A percentile compares a stretch with the other conserved stretches of the same genome.
Conservation (phyloP, 1,139 yeast genomes). For the Meyerozyma carpophila region DNA sequence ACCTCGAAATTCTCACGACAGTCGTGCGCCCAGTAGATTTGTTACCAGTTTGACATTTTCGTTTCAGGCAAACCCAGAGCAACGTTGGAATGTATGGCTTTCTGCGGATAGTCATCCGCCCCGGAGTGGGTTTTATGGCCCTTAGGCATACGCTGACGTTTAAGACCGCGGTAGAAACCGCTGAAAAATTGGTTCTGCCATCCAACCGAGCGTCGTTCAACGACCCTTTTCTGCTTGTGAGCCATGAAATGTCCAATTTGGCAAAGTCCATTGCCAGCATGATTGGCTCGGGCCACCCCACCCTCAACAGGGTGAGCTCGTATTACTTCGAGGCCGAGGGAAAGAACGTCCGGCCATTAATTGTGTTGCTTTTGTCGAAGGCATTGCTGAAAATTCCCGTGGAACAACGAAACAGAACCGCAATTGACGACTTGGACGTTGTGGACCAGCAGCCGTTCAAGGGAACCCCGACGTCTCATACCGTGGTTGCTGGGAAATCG, state of each 20-base stretch:
- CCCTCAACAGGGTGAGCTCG: slow-evolving; percentile 81
- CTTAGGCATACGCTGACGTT: slow-evolving; percentile 14
- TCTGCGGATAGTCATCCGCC: background rate
- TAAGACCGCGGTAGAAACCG: slow-evolving; percentile 65
- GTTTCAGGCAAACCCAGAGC: background rate
- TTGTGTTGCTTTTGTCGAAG: slow-evolving; percentile 77
- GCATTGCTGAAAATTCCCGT: slow-evolving; percentile 75
- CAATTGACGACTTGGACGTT: slow-evolving; percentile 58
- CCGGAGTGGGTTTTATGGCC: background rate
- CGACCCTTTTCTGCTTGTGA: slow-evolving; percentile 90
- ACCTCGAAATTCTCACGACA: background rate
- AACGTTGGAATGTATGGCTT: background rate
- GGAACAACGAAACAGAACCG: slow-evolving; percentile 59
- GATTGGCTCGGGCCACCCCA: slow-evolving; percentile 92
- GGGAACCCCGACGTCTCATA: slow-evolving; percentile 41
- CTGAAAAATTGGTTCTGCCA: slow-evolving; percentile 79
- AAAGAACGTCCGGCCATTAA: slow-evolving; percentile 87
- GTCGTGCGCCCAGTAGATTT: background rate
- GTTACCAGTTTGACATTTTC: background rate
- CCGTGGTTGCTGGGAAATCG: slow-evolving; percentile 50
- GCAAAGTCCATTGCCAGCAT: slow-evolving; percentile 82
- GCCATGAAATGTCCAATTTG: slow-evolving; percentile 86
- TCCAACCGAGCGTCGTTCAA: slow-evolving; percentile 39
- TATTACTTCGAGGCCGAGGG: slow-evolving; percentile 97
- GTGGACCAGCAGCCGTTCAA: slow-evolving; percentile 55